Evolutionary conservation across 139 green algal genomes (phyloP).

Genomic region (Coccomyxa sp.): DNA sequence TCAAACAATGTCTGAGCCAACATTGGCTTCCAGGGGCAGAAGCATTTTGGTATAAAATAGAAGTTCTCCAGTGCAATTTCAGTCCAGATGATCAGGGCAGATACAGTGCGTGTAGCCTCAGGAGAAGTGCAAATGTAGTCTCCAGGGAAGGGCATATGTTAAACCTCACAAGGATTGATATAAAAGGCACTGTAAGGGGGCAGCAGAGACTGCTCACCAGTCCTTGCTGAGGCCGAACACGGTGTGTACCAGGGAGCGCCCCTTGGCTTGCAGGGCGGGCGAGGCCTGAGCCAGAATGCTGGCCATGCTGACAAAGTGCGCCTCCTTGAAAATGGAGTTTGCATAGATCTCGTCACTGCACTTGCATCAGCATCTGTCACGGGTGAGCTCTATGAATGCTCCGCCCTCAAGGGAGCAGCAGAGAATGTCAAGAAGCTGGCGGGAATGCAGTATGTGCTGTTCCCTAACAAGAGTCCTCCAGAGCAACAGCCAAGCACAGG

Average conservation of each 20-base stretch:
- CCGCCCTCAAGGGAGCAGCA: too few species aligned
- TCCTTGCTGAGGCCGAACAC: constrained; percentile 61
- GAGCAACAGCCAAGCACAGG: neutral
- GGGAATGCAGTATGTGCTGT: neutral
- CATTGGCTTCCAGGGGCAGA: too few species aligned
- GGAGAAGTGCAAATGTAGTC: neutral
- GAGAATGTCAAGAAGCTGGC: neutral
- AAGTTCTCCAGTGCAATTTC: too few species aligned
- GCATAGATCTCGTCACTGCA: constrained; percentile 79
- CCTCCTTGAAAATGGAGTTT: constrained; percentile 46
- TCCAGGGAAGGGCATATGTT: constrained; percentile 23
- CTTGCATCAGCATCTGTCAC: too few species aligned
- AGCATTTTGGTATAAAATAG: too few species aligned
- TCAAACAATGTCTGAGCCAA: too few species aligned
- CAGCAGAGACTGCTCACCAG: constrained; percentile 40
- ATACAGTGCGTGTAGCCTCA: neutral
- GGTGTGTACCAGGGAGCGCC: constrained; percentile 28
- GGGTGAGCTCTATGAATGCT: too few species aligned
- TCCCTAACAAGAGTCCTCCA: neutral
- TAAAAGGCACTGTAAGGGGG: too few species aligned
- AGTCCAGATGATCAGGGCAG: too few species aligned
- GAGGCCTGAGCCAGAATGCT: constrained; percentile 20
- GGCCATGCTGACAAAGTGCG: constrained; percentile 33
- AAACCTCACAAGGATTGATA: neutral
- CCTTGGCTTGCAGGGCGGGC: neutral